Evolutionary conservation across 129 eudicot species (phyloP), one percentile per base, ranked within the genome.

Genomic region (Erigeron canadensis): DNA sequence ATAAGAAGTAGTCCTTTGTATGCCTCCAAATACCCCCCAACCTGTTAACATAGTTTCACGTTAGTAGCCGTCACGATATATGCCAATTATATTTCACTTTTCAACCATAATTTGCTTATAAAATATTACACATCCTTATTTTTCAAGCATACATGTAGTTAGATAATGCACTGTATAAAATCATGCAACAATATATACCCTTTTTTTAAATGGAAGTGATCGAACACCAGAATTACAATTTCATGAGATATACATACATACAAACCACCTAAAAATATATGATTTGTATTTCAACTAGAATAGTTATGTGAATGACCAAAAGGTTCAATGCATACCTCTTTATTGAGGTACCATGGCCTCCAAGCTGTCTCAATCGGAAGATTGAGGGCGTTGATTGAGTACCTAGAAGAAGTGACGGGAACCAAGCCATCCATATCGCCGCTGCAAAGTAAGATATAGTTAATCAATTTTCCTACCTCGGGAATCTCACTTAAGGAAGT

Each of bases 281-380:
- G 4, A 34, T 15, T 2, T 44, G 54, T 2, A 21, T 63, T 15
- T 23, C 2, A 12, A 6, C 41, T 13, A 15, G 17, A 51, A 51
- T 34, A 66, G 23, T 40, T 7, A 75, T 63, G 5, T 63, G 17
- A 43, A 76, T 34, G 63, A 34, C 28, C 5, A 58, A 59, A 55
- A 68, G 57, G 68, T 77, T 53, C 7, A n/a, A 43, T 63, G 42
- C 71, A 63, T 53, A 79, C 83, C 84, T 84, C 82, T n/a, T 80
- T 56, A 76, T 75, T 65, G 21, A 67, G 77, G 77, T 81, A 85
- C 86, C 89, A 85, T 85, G 89, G 80, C 40, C 84, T 72, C 86
- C 86, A 85, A 23, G 72, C 60, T 48, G 83, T 72, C 77, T 71
- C 80, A 7, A 81, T 71, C 5, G 81, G 83, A 53, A 85, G 78